phyloP scores from a whole-genome alignment of 192 early-diverging fungal genomes.

The Podila clonocystis region DNA sequence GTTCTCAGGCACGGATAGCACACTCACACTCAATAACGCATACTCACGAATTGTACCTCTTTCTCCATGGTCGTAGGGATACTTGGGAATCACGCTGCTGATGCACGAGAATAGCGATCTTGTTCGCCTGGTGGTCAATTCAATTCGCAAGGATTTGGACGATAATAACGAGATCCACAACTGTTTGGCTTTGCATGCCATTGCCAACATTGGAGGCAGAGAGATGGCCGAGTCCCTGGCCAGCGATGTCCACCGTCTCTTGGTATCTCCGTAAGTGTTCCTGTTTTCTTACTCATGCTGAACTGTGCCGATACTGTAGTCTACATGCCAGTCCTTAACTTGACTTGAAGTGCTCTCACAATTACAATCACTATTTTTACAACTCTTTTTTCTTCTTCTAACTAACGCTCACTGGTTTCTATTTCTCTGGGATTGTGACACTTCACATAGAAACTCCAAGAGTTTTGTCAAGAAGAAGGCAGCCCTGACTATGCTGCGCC shows the following conservation, averaged over 20 bases:
- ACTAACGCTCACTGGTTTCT: background rate
- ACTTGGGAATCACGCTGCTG: slow-evolving; percentile 94
- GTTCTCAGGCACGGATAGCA: background rate
- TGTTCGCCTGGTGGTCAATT: slow-evolving; percentile 84
- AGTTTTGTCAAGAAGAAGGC: slow-evolving; percentile 98
- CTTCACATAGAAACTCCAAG: slow-evolving; percentile 63
- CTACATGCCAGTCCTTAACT: too few relatives aligned
- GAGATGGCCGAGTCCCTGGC: slow-evolving; percentile 92
- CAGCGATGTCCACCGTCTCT: slow-evolving; percentile 82
- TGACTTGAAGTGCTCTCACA: slow-evolving; percentile 27
- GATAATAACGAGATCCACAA: slow-evolving; percentile 84
- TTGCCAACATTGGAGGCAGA: slow-evolving; percentile 94
- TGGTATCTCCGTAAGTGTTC: slow-evolving; percentile 80
- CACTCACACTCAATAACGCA: background rate
- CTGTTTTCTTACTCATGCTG: background rate
- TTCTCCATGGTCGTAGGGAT: slow-evolving; percentile 72
- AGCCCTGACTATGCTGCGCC: slow-evolving; percentile 88
- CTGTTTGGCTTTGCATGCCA: slow-evolving; percentile 94
- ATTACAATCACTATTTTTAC: slow-evolving; percentile 29
- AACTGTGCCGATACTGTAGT: too few relatives aligned
- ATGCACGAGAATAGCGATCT: slow-evolving; percentile 90
- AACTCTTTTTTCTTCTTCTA: background rate
- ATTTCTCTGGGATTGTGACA: background rate
- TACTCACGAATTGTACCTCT: background rate
- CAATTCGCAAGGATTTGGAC: slow-evolving; percentile 91